Conservation (phyloP, 257 asterid genomes). For the Misopates orontium region DNA sequence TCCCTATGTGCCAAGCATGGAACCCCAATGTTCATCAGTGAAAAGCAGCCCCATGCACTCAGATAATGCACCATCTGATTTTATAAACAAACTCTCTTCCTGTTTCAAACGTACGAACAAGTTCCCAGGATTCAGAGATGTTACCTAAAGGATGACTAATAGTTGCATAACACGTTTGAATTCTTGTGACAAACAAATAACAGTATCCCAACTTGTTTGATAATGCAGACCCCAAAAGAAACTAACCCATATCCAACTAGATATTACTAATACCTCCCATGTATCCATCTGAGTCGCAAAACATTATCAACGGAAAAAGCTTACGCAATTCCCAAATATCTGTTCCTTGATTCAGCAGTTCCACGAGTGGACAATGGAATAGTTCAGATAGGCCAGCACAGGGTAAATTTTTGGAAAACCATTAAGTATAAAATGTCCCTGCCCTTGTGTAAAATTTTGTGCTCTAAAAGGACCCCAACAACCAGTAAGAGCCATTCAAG, state of each 20-base stretch:
- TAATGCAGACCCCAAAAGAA: constrained; percentile 17
- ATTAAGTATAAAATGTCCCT: constrained; percentile 20
- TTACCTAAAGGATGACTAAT: constrained; percentile 5
- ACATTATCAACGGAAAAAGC: constrained; percentile 10
- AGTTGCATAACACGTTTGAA: constrained; percentile 22
- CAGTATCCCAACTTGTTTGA: constrained; percentile 5
- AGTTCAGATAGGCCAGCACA: constrained; percentile 24
- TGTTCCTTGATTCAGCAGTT: constrained; percentile 23
- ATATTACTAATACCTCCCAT: constrained; percentile 21
- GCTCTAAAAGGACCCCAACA: constrained; percentile 10
- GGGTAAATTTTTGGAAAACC: constrained; percentile 1
- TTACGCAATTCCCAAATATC: constrained; percentile 19
- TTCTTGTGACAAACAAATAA: constrained; percentile 28
- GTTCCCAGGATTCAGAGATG: constrained; percentile 11
- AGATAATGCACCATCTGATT: constrained; percentile 5
- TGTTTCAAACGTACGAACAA: constrained; percentile 33
- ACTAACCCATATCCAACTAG: constrained; percentile 19
- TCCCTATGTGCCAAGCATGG: constrained; percentile 29
- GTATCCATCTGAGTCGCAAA: constrained; percentile 22
- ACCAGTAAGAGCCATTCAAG: constrained; percentile 23
- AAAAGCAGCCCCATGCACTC: constrained; percentile 25
- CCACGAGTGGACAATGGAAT: constrained; percentile 1
- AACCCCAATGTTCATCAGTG: constrained; percentile 24
- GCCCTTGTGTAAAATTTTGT: constrained; percentile 23
- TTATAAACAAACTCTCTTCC: constrained; percentile 7